Evolutionary conservation across 2,329 filamentous ascomycete species (phyloP).

Genomic region (Cyclaneusma minus): DNA sequence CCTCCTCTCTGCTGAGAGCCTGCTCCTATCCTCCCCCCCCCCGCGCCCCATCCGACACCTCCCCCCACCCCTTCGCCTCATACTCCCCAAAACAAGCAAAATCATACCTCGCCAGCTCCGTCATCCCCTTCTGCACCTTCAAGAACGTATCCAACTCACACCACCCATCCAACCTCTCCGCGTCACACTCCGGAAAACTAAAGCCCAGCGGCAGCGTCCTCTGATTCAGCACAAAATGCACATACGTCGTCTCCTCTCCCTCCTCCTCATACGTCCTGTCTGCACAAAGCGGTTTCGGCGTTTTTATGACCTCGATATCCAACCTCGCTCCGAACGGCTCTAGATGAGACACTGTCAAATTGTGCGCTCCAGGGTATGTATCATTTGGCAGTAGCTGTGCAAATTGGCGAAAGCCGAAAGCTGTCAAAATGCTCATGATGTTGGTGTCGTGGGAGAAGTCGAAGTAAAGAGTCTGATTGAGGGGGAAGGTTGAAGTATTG

Average conservation of each 20-base stretch:
- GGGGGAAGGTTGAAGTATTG: slow-evolving; percentile 52
- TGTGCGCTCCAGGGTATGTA: slow-evolving; percentile 36
- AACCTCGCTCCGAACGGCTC: slow-evolving; percentile 59
- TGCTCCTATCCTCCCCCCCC: too few species aligned
- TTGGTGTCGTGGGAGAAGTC: slow-evolving; percentile 71
- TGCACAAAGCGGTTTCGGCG: slow-evolving; percentile 45
- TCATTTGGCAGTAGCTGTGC: slow-evolving; percentile 36
- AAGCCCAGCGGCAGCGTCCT: slow-evolving; percentile 52
- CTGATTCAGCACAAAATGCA: slow-evolving; percentile 63
- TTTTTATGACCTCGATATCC: slow-evolving; percentile 58
- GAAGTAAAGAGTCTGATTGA: slow-evolving; percentile 59
- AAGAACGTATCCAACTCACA: slow-evolving; percentile 59
- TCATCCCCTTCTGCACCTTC: slow-evolving; percentile 40
- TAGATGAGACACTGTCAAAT: slow-evolving; percentile 50
- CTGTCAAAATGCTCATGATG: slow-evolving; percentile 53
- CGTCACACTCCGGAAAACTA: slow-evolving; percentile 50
- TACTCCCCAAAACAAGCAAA: slow-evolving; percentile 51
- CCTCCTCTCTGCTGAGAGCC: too few species aligned
- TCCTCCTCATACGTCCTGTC: slow-evolving; percentile 26
- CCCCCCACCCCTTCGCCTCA: slow-evolving; percentile 28
- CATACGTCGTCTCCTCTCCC: slow-evolving; percentile 45
- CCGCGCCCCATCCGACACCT: slow-evolving; percentile 32
- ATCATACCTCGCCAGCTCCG: slow-evolving; percentile 43
- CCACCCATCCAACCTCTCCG: slow-evolving; percentile 53
- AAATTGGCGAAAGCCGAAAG: slow-evolving; percentile 60